Conservation (phyloP, 2,329 filamentous ascomycete genomes). For the Cryoendolithus antarcticus region DNA sequence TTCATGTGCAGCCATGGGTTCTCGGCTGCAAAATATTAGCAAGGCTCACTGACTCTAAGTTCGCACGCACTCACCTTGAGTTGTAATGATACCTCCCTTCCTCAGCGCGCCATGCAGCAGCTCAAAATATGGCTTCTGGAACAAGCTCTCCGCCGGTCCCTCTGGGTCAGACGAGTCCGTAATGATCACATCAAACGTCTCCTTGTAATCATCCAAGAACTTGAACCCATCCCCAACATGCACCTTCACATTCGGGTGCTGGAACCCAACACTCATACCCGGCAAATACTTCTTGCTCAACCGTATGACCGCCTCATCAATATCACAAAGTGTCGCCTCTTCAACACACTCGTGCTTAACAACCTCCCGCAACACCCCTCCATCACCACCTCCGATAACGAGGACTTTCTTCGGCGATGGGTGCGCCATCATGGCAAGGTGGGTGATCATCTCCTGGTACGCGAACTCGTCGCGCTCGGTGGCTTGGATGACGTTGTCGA, state of each 20-base stretch:
- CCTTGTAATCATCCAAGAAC: conserved; percentile 93
- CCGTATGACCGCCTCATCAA: conserved; percentile 97
- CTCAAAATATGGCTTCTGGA: conserved; percentile 98
- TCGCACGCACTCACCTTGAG: conserved; percentile 93
- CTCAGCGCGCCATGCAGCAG: conserved; percentile 79
- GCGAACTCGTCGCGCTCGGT: conserved; percentile 98
- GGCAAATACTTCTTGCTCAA: conserved; percentile 97
- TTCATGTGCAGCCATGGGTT: conserved; percentile 98
- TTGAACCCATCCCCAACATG: conserved; percentile 98
- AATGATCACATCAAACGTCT: conserved; percentile 98
- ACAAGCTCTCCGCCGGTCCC: conserved; percentile 87
- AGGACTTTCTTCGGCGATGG: conserved; percentile 96
- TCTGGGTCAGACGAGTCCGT: conserved; percentile 97
- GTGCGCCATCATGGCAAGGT: conserved; percentile 97
- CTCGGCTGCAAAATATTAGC: conserved; percentile 54
- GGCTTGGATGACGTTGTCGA: conserved; percentile 98
- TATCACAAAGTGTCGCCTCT: conserved; percentile 94
- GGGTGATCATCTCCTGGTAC: conserved; percentile 98
- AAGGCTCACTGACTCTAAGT: conserved; percentile 1
- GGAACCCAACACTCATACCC: conserved; percentile 82
- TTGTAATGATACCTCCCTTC: conserved; percentile 95
- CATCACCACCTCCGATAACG: conserved; percentile 94
- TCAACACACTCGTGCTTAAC: conserved; percentile 98
- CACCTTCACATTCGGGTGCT: conserved; percentile 80
- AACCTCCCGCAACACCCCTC: conserved; percentile 92